Evolutionary conservation across 1,284 basidiomycete species (phyloP).

Genomic region (Rhodotorula sp.): DNA sequence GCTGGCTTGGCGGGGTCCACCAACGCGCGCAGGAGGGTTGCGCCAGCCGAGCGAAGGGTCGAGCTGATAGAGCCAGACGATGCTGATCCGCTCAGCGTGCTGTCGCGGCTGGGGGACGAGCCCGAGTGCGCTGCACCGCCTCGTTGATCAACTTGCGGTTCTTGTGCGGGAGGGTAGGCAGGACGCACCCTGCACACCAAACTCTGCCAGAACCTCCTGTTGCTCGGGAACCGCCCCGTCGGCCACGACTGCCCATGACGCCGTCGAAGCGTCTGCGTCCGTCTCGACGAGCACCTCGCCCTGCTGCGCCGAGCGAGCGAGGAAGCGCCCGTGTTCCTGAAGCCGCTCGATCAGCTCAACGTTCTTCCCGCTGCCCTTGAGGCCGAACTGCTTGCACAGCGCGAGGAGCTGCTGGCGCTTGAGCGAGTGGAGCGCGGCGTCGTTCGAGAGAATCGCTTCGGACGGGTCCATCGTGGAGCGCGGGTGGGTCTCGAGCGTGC

Average conservation of each 20-base stretch:
- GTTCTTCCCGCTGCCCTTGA: slow-evolving; percentile 33
- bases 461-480: slow-evolving; percentile 7
- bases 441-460: slow-evolving; percentile 15
- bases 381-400: slow-evolving; percentile 9
- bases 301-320: background rate
- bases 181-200: slow-evolving; percentile 11
- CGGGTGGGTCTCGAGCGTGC: background rate
- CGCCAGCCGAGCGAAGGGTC: slow-evolving; percentile 12
- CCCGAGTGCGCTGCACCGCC: background rate
- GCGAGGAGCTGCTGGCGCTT: slow-evolving; percentile 24
- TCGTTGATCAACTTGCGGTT: no score
- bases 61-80: slow-evolving; percentile 8
- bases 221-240: background rate
- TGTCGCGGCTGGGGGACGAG: background rate
- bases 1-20: background rate
- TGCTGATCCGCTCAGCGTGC: background rate
- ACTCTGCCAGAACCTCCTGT: background rate
- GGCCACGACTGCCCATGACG: background rate
- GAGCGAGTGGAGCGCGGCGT: slow-evolving; percentile 19
- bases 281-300: background rate
- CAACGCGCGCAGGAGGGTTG: background rate
- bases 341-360: slow-evolving; percentile 23
- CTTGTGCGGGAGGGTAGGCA: background rate
- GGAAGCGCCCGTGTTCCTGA: slow-evolving; percentile 3
- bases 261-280: background rate